A percentile compares a stretch with the other conserved stretches of the same genome.
Evolutionary conservation across 148 eudicot genomes (phyloP).

Genomic region (Vaccinium darrowii): DNA sequence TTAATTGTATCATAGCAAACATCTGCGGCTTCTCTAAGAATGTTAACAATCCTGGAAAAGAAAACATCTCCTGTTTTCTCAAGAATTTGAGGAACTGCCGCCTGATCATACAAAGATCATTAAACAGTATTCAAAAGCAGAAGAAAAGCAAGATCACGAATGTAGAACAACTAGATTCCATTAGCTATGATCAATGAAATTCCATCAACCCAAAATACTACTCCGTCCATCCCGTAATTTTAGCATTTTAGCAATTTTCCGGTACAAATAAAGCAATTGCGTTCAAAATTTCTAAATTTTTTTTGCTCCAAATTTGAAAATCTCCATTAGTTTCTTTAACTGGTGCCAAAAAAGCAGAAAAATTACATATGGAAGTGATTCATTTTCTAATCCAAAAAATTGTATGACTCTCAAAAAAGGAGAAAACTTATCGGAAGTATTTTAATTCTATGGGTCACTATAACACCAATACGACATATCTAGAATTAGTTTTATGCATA

Average conservation of each 20-base stretch:
- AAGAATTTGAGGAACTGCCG: slow-evolving; percentile 43
- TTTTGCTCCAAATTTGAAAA: not conserved
- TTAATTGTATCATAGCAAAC: slow-evolving; percentile 28
- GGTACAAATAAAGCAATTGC: not conserved
- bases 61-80: slow-evolving; percentile 31
- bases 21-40: slow-evolving; percentile 38
- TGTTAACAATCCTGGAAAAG: slow-evolving; percentile 25
- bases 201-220: not conserved
- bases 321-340: not conserved
- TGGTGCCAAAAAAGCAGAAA: too few relatives aligned
- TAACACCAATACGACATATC: not conserved
- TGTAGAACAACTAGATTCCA: not conserved
- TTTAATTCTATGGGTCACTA: not conserved
- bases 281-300: not conserved
- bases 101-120: slow-evolving; percentile 10
- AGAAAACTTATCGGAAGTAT: not conserved
- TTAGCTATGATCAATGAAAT: not conserved
- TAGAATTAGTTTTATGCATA: not conserved
- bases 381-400: not conserved
- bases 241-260: not conserved
- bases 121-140: not conserved
- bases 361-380: too few relatives aligned
- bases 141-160: slow-evolving; percentile 8
- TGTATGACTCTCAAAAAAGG: not conserved
- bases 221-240: not conserved